phyloP scores from a whole-genome alignment of 164 flowering plant species.

The Chimonanthus praecox region DNA sequence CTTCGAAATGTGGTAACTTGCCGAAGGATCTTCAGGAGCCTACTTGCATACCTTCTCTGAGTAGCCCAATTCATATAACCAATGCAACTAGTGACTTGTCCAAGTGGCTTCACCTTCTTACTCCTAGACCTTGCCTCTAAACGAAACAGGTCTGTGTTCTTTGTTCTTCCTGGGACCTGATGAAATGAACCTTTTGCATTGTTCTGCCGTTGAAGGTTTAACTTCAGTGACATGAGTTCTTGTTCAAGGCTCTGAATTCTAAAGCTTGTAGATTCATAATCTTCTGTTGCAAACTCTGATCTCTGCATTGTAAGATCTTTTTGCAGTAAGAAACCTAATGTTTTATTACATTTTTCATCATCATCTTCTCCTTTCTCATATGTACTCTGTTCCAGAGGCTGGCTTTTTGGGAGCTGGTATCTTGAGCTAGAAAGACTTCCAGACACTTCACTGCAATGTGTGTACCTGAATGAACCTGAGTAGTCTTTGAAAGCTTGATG shows the following conservation, averaged over 20 bases:
- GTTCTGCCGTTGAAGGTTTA: constrained; percentile 42
- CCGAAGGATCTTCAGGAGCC: constrained; percentile 49
- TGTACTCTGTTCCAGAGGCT: constrained; percentile 44
- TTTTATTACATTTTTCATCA: constrained; percentile 27
- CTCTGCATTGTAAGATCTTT: constrained; percentile 33
- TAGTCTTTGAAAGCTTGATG: constrained; percentile 86
- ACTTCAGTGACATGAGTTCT: constrained; percentile 66
- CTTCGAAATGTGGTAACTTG: constrained; percentile 45
- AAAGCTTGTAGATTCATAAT: constrained; percentile 84
- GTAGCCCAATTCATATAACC: constrained; percentile 63
- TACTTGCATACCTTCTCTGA: constrained; percentile 62
- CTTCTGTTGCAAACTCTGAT: constrained; percentile 40
- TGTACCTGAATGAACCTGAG: constrained; percentile 69
- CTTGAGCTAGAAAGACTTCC: constrained; percentile 58
- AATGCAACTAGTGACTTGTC: constrained; percentile 58
- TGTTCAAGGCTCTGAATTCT: constrained; percentile 85
- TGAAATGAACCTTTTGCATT: constrained; percentile 28
- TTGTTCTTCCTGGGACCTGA: constrained; percentile 17
- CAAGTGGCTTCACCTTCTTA: constrained; percentile 46
- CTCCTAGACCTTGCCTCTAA: constrained; percentile 37
- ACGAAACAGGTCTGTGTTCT: constrained; percentile 24
- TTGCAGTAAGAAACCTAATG: constrained; percentile 51
- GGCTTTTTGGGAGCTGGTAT: constrained; percentile 43
- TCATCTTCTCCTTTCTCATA: constrained; percentile 20
- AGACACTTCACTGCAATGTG: constrained; percentile 48